Base-by-base conservation (phyloP, 805 yeast genomes). In the Spathaspora sp. region DNA sequence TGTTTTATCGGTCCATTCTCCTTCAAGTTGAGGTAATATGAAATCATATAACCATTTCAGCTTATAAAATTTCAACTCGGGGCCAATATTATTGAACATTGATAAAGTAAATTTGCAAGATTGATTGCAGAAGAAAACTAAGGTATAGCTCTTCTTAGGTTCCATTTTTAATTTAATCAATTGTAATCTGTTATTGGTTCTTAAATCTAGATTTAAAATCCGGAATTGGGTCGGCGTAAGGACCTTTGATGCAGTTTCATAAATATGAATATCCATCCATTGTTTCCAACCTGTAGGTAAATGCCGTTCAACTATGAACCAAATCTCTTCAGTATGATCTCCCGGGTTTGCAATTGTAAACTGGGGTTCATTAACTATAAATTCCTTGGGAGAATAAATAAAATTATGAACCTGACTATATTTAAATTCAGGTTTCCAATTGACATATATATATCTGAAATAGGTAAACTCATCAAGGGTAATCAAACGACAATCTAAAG, bases 381-480 rank as follows among this genome's bases (percentile, higher is more conserved):
- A 52, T 6, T 46, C 35, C 18, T 26, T 54, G 16, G 16, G 35
- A 9, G 26, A 28, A n/a, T 45, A 53, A 9, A 70, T 55, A 42
- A 66, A 73, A 14, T 61, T 64, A 46, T 57, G 51, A 8, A 52
- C 54, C 52, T 68, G 71, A 1, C 57, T 55, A 35, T n/a, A 45
- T 19, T 45, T 31, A 31, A 45, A 45, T 5, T 38, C 29, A 0
- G 82, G 77, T 52, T 81, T 73, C 93, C 96, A 87, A 61, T 84
- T 87, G 40, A 89, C 52, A 61, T 89, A 89, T 2, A 87, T 53
- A 61, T 82, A 87, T 23, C 67, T 65, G 53, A 73, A 68, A 32
- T 62, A 66, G 28, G 61, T 62, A 18, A 68, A 56, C 20, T 64
- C 64, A 26, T 59, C 55, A 16, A 59, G 49, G 29, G 48, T 44